A percentile compares a stretch with the other conserved stretches of the same genome.
These are phyloP conservation scores for Marasmius fiardii DNA, from an alignment of 1,284 basidiomycete species.

Conservation along the genomic window DNA sequence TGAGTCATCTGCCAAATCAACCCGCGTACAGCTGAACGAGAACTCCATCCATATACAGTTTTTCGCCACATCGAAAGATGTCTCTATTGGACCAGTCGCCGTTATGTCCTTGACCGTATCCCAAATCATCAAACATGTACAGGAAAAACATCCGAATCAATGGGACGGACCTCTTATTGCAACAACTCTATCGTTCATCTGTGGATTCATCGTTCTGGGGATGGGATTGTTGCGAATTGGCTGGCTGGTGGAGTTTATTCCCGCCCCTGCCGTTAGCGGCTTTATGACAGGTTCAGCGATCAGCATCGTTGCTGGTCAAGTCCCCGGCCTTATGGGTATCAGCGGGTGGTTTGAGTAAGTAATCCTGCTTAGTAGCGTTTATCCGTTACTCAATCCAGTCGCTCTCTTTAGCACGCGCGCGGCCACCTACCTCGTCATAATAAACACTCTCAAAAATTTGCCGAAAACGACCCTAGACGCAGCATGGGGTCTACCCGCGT, in stretches of 20 bases:
- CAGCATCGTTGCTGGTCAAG: constrained; percentile 82
- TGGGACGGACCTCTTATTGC: constrained; percentile 79
- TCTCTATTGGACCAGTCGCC: constrained; percentile 94
- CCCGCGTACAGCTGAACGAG: not conserved
- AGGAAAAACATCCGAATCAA: constrained; percentile 45
- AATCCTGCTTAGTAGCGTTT: not conserved
- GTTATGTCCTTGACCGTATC: constrained; percentile 96
- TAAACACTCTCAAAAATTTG: constrained; percentile 88
- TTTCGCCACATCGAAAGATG: constrained; percentile 94
- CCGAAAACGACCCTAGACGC: constrained; percentile 76
- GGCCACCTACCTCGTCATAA: constrained; percentile 84
- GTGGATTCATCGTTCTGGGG: constrained; percentile 90
- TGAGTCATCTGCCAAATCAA: constrained; percentile 31
- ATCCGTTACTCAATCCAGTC: constrained; percentile 5
- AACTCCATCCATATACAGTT: constrained; percentile 43
- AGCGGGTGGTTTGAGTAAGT: constrained; percentile 77
- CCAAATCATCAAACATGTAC: constrained; percentile 72
- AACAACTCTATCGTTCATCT: constrained; percentile 82
- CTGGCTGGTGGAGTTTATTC: constrained; percentile 96
- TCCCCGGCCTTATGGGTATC: constrained; percentile 85
- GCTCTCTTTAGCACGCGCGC: constrained; percentile 64
- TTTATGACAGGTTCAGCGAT: constrained; percentile 93
- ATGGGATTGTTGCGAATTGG: constrained; percentile 92
- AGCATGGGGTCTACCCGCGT: constrained; percentile 84
- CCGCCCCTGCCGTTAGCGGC: constrained; percentile 87